phyloP scores from a whole-genome alignment of 164 flowering plant species.

The Vitis rupestris region DNA sequence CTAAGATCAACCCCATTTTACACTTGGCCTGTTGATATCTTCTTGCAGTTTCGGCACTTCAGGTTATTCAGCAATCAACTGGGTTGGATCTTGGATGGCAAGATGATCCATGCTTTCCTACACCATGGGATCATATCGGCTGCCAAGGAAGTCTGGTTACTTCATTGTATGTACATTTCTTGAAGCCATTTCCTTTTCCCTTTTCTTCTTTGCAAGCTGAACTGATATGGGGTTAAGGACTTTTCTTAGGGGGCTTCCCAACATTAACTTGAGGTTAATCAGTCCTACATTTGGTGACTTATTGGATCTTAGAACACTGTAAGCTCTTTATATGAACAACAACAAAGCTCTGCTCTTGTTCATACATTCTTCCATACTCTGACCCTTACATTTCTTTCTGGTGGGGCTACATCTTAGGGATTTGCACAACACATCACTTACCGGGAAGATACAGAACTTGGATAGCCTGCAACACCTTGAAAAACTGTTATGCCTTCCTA shows the following conservation, averaged over 20 bases:
- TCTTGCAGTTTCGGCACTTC: slow-evolving; percentile 78
- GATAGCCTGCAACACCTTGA: slow-evolving; percentile 71
- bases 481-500: slow-evolving; percentile 48
- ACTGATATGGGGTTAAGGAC: slow-evolving; percentile 2
- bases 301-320: slow-evolving; percentile 72
- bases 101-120: slow-evolving; percentile 89
- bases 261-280: slow-evolving; percentile 61
- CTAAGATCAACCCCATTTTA: slow-evolving; percentile 2
- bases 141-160: slow-evolving; percentile 75
- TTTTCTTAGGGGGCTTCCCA: slow-evolving; percentile 51
- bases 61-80: slow-evolving; percentile 68
- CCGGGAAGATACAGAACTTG: slow-evolving; percentile 74
- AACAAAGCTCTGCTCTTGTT: neutral
- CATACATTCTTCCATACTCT: neutral
- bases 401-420: slow-evolving; percentile 44
- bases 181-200: neutral
- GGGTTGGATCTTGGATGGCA: slow-evolving; percentile 80
- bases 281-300: slow-evolving; percentile 78
- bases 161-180: slow-evolving; percentile 51
- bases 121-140: slow-evolving; percentile 63
- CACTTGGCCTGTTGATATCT: slow-evolving; percentile 1
- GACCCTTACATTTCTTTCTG: neutral
- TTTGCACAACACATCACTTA: slow-evolving; percentile 81
- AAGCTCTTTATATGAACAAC: slow-evolving; percentile 16
- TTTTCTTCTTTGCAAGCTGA: slow-evolving; percentile 1